Percentiles rank a stretch among this genome's conserved stretches.
phyloP scores from a whole-genome alignment of 2,329 filamentous ascomycete genomes.

The Teratosphaeriaceae sp. region DNA sequence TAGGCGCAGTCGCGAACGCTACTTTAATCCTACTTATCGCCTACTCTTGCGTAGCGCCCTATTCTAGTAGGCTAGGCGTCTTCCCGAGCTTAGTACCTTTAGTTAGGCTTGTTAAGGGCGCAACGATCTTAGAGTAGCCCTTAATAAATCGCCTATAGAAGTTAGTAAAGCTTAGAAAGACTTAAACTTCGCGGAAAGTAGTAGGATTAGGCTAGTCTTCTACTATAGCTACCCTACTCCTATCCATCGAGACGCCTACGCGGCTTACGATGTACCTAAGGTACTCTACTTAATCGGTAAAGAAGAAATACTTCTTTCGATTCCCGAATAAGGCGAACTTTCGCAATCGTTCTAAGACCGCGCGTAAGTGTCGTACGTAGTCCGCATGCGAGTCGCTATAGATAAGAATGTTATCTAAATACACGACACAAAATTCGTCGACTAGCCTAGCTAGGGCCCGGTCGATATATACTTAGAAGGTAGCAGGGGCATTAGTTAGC shows the following conservation, averaged over 20 bases:
- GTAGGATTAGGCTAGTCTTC: constrained; percentile 19
- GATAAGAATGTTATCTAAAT: constrained; percentile 25
- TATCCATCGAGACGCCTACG: constrained; percentile 22
- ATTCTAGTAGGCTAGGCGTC: background rate
- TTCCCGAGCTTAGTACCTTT: constrained; percentile 4
- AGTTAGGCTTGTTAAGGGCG: constrained; percentile 8
- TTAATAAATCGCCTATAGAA: constrained; percentile 14
- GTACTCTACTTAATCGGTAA: constrained; percentile 23
- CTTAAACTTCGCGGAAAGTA: constrained; percentile 17
- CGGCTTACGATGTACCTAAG: constrained; percentile 26
- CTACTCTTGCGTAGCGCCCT: too few relatives aligned
- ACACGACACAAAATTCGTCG: constrained; percentile 16
- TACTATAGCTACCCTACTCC: constrained; percentile 20
- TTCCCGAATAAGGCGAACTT: constrained; percentile 12
- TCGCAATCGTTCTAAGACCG: constrained; percentile 19
- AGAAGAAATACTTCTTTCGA: constrained; percentile 27
- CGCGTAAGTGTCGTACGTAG: background rate
- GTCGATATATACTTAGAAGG: constrained; percentile 25
- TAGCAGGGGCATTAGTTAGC: constrained; percentile 16
- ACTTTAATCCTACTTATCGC: too few relatives aligned
- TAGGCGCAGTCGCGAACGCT: too few relatives aligned
- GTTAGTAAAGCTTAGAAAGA: constrained; percentile 15
- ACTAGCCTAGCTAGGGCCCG: constrained; percentile 18
- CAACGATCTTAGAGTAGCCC: constrained; percentile 8
- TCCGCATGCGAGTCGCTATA: constrained; percentile 17